These are phyloP conservation scores for Cladophialophora carrionii DNA, from an alignment of 2,329 filamentous ascomycete species.

Conservation along the genomic window DNA sequence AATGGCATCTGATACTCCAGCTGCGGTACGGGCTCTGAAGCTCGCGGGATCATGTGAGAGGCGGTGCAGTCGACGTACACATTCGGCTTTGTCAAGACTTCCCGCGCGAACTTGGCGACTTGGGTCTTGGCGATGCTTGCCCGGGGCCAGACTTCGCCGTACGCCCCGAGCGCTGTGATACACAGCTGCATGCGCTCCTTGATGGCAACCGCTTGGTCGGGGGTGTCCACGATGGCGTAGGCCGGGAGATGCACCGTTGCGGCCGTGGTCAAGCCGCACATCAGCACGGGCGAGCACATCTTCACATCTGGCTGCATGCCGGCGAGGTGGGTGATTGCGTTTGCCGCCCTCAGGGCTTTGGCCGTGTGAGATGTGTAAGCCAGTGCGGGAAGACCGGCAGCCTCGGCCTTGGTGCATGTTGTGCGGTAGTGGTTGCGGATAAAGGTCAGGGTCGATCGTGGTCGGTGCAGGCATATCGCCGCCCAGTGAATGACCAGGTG, in stretches of 20 bases:
- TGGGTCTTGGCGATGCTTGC: conserved; percentile 40
- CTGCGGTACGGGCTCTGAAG: conserved; percentile 23
- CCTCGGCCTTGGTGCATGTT: conserved; percentile 63
- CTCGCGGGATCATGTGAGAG: conserved; percentile 17
- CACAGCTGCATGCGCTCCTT: conserved; percentile 42
- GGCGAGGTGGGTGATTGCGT: conserved; percentile 76
- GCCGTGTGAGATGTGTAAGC: conserved; percentile 45
- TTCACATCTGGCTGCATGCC: conserved; percentile 61
- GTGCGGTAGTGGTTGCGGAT: conserved; percentile 63
- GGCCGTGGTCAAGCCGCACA: conserved; percentile 75
- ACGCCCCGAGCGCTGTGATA: conserved; percentile 40
- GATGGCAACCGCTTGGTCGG: conserved; percentile 36
- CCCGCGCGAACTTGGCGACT: conserved; percentile 38
- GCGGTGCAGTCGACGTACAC: conserved; percentile 25
- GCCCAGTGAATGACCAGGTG: conserved; percentile 50
- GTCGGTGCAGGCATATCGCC: conserved; percentile 76
- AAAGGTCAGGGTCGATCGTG: conserved; percentile 71
- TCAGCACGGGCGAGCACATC: conserved; percentile 81
- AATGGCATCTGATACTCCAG: conserved; percentile 30
- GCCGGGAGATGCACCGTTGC: conserved; percentile 81
- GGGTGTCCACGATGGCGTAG: conserved; percentile 63
- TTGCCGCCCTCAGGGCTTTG: conserved; percentile 78
- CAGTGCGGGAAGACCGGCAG: conserved; percentile 36
- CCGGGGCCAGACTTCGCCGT: conserved; percentile 43
- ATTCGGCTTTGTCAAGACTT: conserved; percentile 32